Evolutionary conservation across 2,329 filamentous ascomycete genomes (phyloP).

Genomic region (Neoscytalidium dimidiatum): DNA sequence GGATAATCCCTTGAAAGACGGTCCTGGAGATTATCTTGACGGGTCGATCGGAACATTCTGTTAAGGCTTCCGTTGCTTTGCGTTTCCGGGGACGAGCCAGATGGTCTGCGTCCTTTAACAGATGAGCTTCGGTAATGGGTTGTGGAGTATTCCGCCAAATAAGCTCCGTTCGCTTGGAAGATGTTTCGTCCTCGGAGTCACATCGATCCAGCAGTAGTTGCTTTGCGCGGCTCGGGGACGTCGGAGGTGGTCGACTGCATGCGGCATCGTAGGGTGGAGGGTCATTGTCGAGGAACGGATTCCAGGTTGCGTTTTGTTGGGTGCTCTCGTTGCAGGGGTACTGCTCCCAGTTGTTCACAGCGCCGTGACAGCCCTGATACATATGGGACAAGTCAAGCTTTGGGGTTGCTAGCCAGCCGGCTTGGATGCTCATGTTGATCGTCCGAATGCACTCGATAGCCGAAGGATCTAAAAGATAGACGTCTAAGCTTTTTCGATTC

Average conservation of each 20-base stretch:
- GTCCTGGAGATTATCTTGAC: no score
- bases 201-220: neutral
- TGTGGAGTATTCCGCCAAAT: no score
- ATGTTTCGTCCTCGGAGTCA: no score
- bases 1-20: no score
- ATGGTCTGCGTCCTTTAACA: no score
- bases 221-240: neutral
- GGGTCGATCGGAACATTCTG: no score
- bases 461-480: neutral
- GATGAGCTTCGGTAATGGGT: no score
- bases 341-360: neutral
- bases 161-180: no score
- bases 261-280: neutral
- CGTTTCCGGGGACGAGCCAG: no score
- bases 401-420: neutral
- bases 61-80: no score
- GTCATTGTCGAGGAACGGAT: neutral
- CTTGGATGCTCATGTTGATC: neutral
- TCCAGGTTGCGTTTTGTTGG: neutral
- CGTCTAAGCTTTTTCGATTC: neutral
- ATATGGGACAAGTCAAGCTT: neutral
- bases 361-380: neutral
- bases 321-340: neutral
- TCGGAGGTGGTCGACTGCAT: no score
- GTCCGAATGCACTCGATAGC: neutral